phyloP scores from a whole-genome alignment of 2,329 filamentous ascomycete species.

The Hysterium pulicare region DNA sequence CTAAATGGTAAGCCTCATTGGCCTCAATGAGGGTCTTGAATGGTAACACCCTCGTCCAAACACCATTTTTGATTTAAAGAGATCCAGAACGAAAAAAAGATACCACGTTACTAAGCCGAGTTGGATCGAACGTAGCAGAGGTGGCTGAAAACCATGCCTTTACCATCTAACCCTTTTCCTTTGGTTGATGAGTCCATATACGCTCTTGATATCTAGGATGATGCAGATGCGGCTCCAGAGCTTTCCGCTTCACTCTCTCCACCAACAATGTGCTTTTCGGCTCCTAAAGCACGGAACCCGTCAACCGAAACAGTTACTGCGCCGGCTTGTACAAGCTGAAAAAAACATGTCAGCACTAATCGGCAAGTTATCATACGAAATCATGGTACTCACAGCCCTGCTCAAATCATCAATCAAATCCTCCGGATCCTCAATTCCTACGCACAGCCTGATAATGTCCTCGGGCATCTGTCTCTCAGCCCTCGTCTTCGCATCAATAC shows the following conservation, averaged over 20 bases:
- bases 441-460: constrained; percentile 91
- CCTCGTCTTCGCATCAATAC: constrained; percentile 92
- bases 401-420: constrained; percentile 92
- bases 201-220: not conserved
- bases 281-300: constrained; percentile 64
- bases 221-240: too few relatives aligned
- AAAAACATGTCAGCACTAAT: constrained; percentile 6
- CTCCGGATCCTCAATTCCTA: constrained; percentile 89
- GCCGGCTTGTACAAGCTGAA: constrained; percentile 78
- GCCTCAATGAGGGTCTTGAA: not conserved
- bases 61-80: too few relatives aligned
- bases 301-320: constrained; percentile 84
- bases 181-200: too few relatives aligned
- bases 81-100: not conserved
- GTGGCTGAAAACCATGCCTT: not conserved
- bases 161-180: too few relatives aligned
- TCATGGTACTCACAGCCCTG: constrained; percentile 68
- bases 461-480: constrained; percentile 73
- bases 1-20: too few relatives aligned
- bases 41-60: too few relatives aligned
- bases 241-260: constrained; percentile 1
- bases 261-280: constrained; percentile 3
- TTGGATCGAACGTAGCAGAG: not conserved
- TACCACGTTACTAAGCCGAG: not conserved
- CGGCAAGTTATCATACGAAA: constrained; percentile 7